Conservation (phyloP, 2,329 filamentous ascomycete species). For the Paraphaeosphaeria minitans region DNA sequence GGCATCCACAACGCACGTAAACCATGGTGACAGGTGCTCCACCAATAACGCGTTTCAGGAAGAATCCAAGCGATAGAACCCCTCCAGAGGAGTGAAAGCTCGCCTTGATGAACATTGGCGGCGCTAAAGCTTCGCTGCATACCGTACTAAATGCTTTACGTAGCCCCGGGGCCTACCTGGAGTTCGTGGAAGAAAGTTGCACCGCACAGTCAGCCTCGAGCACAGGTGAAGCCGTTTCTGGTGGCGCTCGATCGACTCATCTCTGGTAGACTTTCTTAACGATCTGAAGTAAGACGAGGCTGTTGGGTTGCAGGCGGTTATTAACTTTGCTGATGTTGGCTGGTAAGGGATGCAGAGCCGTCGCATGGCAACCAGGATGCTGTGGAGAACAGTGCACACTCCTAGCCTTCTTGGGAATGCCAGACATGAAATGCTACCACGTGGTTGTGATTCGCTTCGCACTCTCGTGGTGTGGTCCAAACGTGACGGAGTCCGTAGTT, state of each 20-base stretch:
- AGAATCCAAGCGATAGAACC: not conserved
- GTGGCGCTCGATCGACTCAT: not conserved
- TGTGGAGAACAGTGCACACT: not conserved
- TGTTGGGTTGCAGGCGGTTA: not conserved
- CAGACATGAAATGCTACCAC: not conserved
- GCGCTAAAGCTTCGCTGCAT: not conserved
- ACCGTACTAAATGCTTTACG: too few species aligned
- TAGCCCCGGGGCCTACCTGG: too few species aligned
- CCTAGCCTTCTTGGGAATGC: not conserved
- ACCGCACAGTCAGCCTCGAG: not conserved
- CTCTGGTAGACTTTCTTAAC: not conserved
- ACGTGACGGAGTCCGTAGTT: not conserved
- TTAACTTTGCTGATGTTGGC: constrained; percentile 1
- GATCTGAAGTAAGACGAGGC: not conserved
- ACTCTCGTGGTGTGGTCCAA: not conserved
- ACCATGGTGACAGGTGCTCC: not conserved
- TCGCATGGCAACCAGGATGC: not conserved
- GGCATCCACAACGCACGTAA: not conserved
- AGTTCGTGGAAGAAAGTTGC: not conserved
- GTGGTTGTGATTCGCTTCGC: not conserved
- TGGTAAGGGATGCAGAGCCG: not conserved
- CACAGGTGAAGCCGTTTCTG: not conserved
- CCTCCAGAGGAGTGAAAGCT: not conserved
- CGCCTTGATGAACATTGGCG: not conserved
- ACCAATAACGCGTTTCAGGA: not conserved